Conservation (phyloP, 2,329 filamentous ascomycete species). For the Fusarium caatingaense region DNA sequence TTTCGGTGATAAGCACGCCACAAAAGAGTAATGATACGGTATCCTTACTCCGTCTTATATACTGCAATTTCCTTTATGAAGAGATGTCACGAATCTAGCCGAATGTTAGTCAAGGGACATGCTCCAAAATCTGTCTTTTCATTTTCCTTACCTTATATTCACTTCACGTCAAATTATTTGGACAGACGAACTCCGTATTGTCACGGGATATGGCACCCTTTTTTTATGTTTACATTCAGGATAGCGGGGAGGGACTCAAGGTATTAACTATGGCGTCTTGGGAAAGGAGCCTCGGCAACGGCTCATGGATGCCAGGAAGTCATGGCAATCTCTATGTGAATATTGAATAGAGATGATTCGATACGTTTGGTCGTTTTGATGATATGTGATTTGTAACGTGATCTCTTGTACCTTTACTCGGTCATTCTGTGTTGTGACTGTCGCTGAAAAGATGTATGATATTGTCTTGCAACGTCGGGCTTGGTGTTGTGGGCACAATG, state of each 20-base stretch:
- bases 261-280: constrained; percentile 48
- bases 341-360: constrained; percentile 47
- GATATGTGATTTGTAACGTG: constrained; percentile 4
- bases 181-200: constrained; percentile 37
- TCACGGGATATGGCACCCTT: constrained; percentile 43
- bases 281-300: constrained; percentile 44
- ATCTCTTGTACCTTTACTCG: not conserved
- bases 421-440: not conserved
- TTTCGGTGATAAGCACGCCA: constrained; percentile 69
- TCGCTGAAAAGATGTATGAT: not conserved
- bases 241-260: constrained; percentile 41
- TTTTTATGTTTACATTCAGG: constrained; percentile 38
- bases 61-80: constrained; percentile 27
- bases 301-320: constrained; percentile 47
- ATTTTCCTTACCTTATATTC: constrained; percentile 30
- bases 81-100: constrained; percentile 40
- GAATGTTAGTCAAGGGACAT: constrained; percentile 19
- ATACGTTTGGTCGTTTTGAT: constrained; percentile 5
- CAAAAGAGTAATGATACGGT: constrained; percentile 56
- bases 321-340: constrained; percentile 40
- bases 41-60: constrained; percentile 28
- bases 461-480: not conserved
- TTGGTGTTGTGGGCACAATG: not conserved
- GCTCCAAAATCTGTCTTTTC: constrained; percentile 30
- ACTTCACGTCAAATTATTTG: constrained; percentile 43